Base-by-base conservation (phyloP, 768 basidiomycete genomes). In the Tricholoma flavovirens region DNA sequence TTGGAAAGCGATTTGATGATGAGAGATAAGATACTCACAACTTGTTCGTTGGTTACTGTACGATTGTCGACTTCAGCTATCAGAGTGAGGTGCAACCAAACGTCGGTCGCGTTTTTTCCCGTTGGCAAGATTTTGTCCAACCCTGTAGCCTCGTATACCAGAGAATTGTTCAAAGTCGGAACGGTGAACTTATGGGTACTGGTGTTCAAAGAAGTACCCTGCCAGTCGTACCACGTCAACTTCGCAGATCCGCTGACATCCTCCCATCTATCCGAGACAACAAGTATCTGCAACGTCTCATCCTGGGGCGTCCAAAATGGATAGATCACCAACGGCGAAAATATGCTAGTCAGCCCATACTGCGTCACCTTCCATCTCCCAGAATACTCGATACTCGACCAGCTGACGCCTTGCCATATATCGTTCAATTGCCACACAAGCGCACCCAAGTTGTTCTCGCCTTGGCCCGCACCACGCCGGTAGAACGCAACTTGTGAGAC, bases 361-460 rank as follows among this genome's bases (percentile, higher is more conserved):
- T 83, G 75, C 53, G 82, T 68, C 1, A 80, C 81, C 66, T 83
- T 83, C 83, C 82, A 83, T 24, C 83, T 67, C 7, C 83, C 81
- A 4, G 78, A 80, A 60, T 81, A 80, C 60, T 83, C 81, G 62
- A 82, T 74, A 51, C 72, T 71, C 1, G 80, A 74, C 81, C 81
- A 83, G 62, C 76, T 80, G 43, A 77, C 73, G 24, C 77, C 82
- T 59, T 83, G 81, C 82, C 81, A 83, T 56, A 83, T 81, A 65
- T 83, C 80, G 60, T 83, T 81, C 53, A 82, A 71, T 62, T 83
- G 81, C 81, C 80, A 83, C 5, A 83, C 77, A 29, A 83, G 67
- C 10, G 78, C 79, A 7, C 81, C 82, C 30, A 84, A 72, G 64
- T 83, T 83, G 60, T 83, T 79, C 67, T 83, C 81, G 57, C 77